phyloP scores from a whole-genome alignment of 129 eudicot species.

The sunflower (Helianthus annuus) region HanXRQr2.0-SUNRISE NC_035436.2:113602791-113603290 shows the following conservation, averaged over 20 bases:
- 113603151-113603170: conserved; percentile 95
- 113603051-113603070: conserved; percentile 4
- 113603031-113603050: conserved; percentile 14
- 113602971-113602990: conserved; percentile 10
- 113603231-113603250: conserved; percentile 14
- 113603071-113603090: background rate
- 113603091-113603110: background rate
- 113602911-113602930: too few relatives aligned
- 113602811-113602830: too few relatives aligned
- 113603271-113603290: conserved; percentile 8
- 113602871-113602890: too few relatives aligned
- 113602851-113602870: too few relatives aligned
- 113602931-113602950: too few relatives aligned
- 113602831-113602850: too few relatives aligned
- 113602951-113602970: too few relatives aligned
- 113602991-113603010: background rate
- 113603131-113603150: too few relatives aligned
- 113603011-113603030: conserved; percentile 7
- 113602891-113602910: too few relatives aligned
- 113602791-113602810: too few relatives aligned
- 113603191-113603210: conserved; percentile 44
- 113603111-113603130: conserved; percentile 31
- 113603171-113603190: conserved; percentile 75
- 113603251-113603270: conserved; percentile 3
- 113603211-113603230: conserved; percentile 17